Evolutionary conservation across 2,329 filamentous ascomycete species (phyloP).

Genomic region (Chrysoporthe austroafricana): DNA sequence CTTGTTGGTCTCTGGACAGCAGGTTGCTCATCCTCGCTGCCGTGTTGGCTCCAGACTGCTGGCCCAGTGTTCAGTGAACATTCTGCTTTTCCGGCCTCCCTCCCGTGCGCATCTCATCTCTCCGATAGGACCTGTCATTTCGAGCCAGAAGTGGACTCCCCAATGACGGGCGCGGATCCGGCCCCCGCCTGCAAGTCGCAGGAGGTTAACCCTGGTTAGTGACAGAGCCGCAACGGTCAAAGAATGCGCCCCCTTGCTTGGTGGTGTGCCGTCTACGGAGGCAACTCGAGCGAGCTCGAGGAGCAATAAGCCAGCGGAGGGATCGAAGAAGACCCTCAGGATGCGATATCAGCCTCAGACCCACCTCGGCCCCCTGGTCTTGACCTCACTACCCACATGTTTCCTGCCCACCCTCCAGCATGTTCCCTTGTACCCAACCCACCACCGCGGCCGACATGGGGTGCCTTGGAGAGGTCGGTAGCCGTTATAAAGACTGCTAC

Average conservation of each 20-base stretch:
- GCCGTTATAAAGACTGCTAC: slow-evolving; percentile 12
- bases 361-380: slow-evolving; percentile 12
- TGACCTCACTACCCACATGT: slow-evolving; percentile 17
- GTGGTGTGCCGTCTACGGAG: neutral
- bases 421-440: slow-evolving; percentile 2
- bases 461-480: neutral
- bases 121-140: neutral
- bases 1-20: neutral
- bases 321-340: slow-evolving; percentile 6
- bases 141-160: neutral
- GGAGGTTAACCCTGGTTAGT: slow-evolving; percentile 5
- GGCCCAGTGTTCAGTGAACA: neutral
- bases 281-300: neutral
- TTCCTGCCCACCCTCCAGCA: slow-evolving; percentile 6
- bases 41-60: neutral
- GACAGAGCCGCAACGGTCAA: slow-evolving; percentile 6
- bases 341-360: slow-evolving; percentile 19
- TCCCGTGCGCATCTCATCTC: neutral
- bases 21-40: neutral
- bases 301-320: slow-evolving; percentile 15
- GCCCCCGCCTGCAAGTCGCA: slow-evolving; percentile 14
- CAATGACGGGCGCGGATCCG: neutral
- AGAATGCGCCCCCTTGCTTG: slow-evolving; percentile 8
- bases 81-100: neutral
- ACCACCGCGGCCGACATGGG: neutral